Percentiles rank a stretch among this genome's conserved stretches.
Evolutionary conservation across 2,329 filamentous ascomycete species (phyloP).

Genomic region (Nemania diffusa): DNA sequence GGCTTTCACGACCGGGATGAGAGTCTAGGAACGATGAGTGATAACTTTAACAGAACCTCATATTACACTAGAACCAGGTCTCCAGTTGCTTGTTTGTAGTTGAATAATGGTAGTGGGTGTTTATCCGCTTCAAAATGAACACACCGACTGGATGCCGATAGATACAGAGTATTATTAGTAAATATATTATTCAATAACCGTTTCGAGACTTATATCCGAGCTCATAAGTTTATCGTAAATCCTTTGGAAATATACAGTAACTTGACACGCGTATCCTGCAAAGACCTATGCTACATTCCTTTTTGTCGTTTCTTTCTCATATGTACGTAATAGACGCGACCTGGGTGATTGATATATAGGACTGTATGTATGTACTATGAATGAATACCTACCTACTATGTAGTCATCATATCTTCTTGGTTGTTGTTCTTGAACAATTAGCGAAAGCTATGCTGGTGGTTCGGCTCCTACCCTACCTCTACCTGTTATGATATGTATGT

Average conservation of each 20-base stretch:
- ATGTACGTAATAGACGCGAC: background rate
- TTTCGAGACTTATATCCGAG: background rate
- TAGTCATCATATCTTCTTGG: background rate
- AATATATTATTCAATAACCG: background rate
- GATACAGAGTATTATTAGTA: background rate
- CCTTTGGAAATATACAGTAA: background rate
- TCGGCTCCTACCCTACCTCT: conserved; percentile 1
- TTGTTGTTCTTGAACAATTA: background rate
- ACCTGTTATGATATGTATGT: background rate
- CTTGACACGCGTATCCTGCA: background rate
- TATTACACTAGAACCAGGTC: background rate
- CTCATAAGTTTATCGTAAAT: background rate
- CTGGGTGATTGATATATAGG: background rate
- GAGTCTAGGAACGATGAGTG: conserved; percentile 9
- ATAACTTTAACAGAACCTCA: conserved; percentile 33
- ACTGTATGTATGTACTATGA: conserved; percentile 1
- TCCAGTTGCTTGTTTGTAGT: background rate
- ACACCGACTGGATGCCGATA: background rate
- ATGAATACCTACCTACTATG: too few species aligned
- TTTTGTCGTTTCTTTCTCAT: background rate
- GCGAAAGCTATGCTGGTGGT: background rate
- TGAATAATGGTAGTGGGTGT: background rate
- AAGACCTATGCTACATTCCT: background rate
- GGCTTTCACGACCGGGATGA: conserved; percentile 12
- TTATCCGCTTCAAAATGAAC: background rate